Percentiles rank a stretch among this genome's conserved stretches.
phyloP scores from a whole-genome alignment of 2,329 filamentous ascomycete species.

The Paraphaeosphaeria minitans region DNA sequence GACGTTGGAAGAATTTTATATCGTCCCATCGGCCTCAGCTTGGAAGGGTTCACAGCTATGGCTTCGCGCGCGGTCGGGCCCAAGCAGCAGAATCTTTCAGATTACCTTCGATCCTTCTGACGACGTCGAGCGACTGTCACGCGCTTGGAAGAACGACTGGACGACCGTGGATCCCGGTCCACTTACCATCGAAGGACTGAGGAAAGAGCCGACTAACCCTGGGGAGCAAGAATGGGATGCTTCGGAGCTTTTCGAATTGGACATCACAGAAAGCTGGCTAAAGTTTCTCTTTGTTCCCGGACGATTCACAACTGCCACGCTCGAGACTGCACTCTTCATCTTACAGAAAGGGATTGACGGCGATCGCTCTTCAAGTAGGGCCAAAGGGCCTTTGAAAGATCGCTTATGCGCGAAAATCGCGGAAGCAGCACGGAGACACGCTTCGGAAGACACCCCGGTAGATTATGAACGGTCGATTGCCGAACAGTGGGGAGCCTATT shows the following conservation, averaged over 20 bases:
- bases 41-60: constrained; percentile 52
- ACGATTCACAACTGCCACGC: constrained; percentile 75
- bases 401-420: constrained; percentile 75
- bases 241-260: constrained; percentile 56
- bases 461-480: constrained; percentile 76
- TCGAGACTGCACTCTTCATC: constrained; percentile 82
- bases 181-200: constrained; percentile 49
- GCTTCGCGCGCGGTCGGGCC: constrained; percentile 61
- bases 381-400: constrained; percentile 69
- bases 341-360: constrained; percentile 69
- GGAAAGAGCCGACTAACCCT: constrained; percentile 45
- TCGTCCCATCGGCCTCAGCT: constrained; percentile 44
- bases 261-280: constrained; percentile 75
- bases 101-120: constrained; percentile 74
- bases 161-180: constrained; percentile 50
- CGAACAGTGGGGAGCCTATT: constrained; percentile 88
- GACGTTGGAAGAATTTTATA: constrained; percentile 55
- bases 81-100: constrained; percentile 68
- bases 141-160: constrained; percentile 68
- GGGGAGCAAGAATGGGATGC: constrained; percentile 38
- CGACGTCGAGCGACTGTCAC: constrained; percentile 65
- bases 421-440: constrained; percentile 67
- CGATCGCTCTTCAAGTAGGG: constrained; percentile 16
- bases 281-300: constrained; percentile 82
- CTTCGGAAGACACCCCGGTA: constrained; percentile 73